Conservation (phyloP, 2,329 filamentous ascomycete genomes). For the Fusarium fujikuroi region DNA sequence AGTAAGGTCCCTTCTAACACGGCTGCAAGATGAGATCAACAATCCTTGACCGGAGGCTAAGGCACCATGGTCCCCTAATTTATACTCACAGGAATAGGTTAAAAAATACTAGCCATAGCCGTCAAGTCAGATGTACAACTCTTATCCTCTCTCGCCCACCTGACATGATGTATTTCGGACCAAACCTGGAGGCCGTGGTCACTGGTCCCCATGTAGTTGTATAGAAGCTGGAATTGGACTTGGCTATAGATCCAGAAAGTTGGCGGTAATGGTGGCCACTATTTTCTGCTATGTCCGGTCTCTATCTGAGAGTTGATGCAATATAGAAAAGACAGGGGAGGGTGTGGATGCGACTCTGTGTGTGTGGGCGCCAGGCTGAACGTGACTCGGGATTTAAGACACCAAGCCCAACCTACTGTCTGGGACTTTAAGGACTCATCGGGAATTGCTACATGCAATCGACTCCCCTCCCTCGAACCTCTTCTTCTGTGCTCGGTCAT, state of each 20-base stretch:
- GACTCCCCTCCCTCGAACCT: conserved; percentile 22
- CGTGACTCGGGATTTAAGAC: conserved; percentile 54
- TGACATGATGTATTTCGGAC: conserved; percentile 33
- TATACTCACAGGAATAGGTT: conserved; percentile 43
- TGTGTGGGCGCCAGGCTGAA: conserved; percentile 45
- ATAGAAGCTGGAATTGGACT: conserved; percentile 24
- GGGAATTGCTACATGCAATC: conserved; percentile 45
- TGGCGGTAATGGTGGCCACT: conserved; percentile 32
- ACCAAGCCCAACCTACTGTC: conserved; percentile 47
- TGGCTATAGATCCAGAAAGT: conserved; percentile 28
- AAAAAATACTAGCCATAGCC: conserved; percentile 43
- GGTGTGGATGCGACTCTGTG: conserved; percentile 33
- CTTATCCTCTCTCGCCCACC: conserved; percentile 39
- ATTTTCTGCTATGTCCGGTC: conserved; percentile 28
- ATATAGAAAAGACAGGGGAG: conserved; percentile 29
- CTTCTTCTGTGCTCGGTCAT: conserved; percentile 38
- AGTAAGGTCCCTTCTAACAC: conserved; percentile 30
- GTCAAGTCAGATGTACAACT: conserved; percentile 43
- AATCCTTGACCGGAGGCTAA: conserved; percentile 18
- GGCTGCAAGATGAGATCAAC: conserved; percentile 44
- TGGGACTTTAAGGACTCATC: conserved; percentile 41
- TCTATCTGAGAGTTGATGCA: conserved; percentile 13
- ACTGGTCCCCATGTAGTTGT: conserved; percentile 25
- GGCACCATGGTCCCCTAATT: conserved; percentile 37
- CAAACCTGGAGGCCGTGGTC: conserved; percentile 33